These are phyloP conservation scores for Neltuma alba DNA, from an alignment of 306 rosid genomes.

Conservation along the genomic window DNA sequence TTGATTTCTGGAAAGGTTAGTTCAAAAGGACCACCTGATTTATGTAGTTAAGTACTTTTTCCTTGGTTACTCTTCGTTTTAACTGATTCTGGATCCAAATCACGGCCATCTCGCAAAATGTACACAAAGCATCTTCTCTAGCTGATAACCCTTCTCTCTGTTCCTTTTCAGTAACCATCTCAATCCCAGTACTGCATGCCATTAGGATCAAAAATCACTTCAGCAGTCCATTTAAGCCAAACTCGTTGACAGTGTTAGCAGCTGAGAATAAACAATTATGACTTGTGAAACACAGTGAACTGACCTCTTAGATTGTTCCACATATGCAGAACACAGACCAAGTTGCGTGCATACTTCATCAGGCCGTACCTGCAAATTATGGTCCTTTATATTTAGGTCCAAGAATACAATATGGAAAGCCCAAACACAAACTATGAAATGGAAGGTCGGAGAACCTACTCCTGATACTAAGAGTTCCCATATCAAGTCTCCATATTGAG, in stretches of 20 bases:
- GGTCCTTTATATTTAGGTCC: conserved; percentile 21
- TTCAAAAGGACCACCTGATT: conserved; percentile 54
- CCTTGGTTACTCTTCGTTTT: conserved; percentile 61
- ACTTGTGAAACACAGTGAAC: background rate
- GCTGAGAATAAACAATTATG: background rate
- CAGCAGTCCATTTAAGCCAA: conserved; percentile 27
- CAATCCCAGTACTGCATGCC: conserved; percentile 58
- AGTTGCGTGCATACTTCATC: conserved; percentile 58
- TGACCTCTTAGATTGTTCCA: conserved; percentile 53
- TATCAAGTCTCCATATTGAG: conserved; percentile 75
- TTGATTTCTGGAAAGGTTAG: conserved; percentile 21
- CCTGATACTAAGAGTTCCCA: conserved; percentile 84
- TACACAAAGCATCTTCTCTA: conserved; percentile 51
- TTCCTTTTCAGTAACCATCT: conserved; percentile 69
- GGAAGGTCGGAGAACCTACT: conserved; percentile 43
- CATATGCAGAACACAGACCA: conserved; percentile 58
- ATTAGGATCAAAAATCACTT: conserved; percentile 23
- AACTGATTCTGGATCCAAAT: conserved; percentile 83
- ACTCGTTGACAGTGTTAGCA: background rate
- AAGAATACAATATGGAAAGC: conserved; percentile 1
- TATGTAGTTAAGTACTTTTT: conserved; percentile 57
- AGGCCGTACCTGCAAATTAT: conserved; percentile 62
- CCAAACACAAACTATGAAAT: conserved; percentile 3
- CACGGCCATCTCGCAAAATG: conserved; percentile 77
- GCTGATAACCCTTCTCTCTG: conserved; percentile 39